Evolutionary conservation across 805 yeast species (phyloP), one percentile per base, ranked within the genome.

Genomic region (Kuraishia cidri): DNA sequence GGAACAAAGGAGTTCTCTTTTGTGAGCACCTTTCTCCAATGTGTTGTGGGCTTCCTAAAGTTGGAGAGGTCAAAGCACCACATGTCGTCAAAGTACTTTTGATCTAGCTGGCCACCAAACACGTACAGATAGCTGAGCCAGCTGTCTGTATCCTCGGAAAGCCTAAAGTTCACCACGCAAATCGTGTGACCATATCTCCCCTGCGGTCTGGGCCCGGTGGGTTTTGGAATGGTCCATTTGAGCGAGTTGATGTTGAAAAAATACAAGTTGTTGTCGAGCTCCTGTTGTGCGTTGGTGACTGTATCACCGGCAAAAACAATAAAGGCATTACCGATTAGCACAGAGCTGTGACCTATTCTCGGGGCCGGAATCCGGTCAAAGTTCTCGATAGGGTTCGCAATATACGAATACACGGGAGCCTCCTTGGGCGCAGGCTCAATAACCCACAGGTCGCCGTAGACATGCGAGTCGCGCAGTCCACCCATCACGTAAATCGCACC

Each of bases 221-320:
- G 85, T 39, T 72, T 69, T 40, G 95, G 85, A 9, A 77, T 70
- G 0, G 88, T 79, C 90, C 92, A 82, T 45, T 78, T 77, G 40
- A 74, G 63, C 2, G 88, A 75, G 31, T 79, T 75, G 39, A 82
- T 79, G 54, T 83, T 82, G 62, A 92, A 81, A 46, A 92, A 69
- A 54, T 92, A 92, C 38, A 92, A 63, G 50, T 83, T 85, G 57
- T 90, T 88, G 58, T 92, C 99, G 42, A 94, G 78, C 36, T 73
- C 75, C 5, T 86, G 86, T 32, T 68, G 67, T 31, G 70, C 71
- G 48, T 81, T 86, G 23, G 87, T 79, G 25, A 78, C 82, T 2
- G 97, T 92, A 52, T 92, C 98, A 47, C 99, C 99, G 23, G 97
- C 98, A 57, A 85, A 90, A 10, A 92, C 75, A 29, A 92, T 87